Percentiles rank a stretch among this genome's conserved stretches.
Conservation (phyloP, 345 rosid species). For the Sisymbrium altissimum region DNA sequence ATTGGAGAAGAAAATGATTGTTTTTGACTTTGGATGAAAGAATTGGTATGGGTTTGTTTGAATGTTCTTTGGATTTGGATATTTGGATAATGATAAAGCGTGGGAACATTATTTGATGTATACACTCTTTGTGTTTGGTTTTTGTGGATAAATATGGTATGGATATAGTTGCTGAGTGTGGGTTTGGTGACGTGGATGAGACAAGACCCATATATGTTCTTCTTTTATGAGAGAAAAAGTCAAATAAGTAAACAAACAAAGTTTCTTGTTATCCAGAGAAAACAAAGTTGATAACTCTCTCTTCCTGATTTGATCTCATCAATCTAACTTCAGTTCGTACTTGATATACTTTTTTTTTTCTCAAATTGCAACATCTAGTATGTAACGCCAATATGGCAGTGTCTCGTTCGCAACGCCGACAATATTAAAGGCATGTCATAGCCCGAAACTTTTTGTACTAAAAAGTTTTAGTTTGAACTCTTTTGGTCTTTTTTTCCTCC, state of each 20-base stretch:
- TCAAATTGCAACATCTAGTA: neutral
- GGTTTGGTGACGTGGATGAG: conserved; percentile 13
- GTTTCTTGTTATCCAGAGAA: neutral
- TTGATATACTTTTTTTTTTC: neutral
- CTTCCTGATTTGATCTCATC: conserved; percentile 1
- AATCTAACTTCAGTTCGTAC: neutral
- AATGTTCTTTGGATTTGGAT: conserved; percentile 12
- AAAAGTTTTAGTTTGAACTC: no score
- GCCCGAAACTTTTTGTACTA: neutral
- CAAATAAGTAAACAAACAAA: neutral
- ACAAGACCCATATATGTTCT: neutral
- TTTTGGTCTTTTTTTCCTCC: no score
- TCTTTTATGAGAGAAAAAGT: neutral
- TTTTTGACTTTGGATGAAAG: conserved; percentile 12
- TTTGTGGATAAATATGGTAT: conserved; percentile 21
- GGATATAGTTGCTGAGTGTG: conserved; percentile 19
- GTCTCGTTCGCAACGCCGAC: neutral
- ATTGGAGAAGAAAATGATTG: conserved; percentile 18
- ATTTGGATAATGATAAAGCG: conserved; percentile 9
- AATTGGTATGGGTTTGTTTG: conserved; percentile 19
- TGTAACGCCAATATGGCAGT: no score
- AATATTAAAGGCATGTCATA: neutral
- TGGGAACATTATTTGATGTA: neutral
- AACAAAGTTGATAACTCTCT: neutral
- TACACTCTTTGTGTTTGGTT: neutral